phyloP scores from a whole-genome alignment of 257 asterid species.

The Euphrasia confusa region DNA sequence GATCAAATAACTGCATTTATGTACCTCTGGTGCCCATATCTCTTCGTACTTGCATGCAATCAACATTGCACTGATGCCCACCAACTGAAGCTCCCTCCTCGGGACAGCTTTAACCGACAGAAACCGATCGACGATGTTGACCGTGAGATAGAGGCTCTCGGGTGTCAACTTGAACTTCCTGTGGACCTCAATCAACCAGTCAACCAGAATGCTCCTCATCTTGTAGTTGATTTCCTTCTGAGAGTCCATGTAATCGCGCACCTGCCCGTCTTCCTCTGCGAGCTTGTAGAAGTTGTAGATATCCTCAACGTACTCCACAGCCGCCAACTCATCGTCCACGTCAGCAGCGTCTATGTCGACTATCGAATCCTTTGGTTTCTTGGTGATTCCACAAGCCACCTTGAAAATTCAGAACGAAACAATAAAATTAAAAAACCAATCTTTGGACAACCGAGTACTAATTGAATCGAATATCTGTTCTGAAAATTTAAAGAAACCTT shows the following conservation, averaged over 20 bases:
- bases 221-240: constrained; percentile 65
- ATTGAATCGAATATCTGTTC: constrained; percentile 19
- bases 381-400: constrained; percentile 59
- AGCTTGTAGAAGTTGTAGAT: constrained; percentile 57
- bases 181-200: constrained; percentile 84
- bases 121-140: constrained; percentile 61
- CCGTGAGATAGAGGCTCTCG: constrained; percentile 59
- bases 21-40: constrained; percentile 92
- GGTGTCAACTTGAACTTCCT: constrained; percentile 61
- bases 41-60: constrained; percentile 89
- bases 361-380: constrained; percentile 36
- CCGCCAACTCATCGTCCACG: constrained; percentile 3
- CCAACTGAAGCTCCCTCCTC: constrained; percentile 75
- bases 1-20: not conserved
- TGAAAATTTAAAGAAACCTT: constrained; percentile 28
- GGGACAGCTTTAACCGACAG: constrained; percentile 44
- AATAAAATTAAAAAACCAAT: constrained; percentile 20
- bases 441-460: constrained; percentile 24
- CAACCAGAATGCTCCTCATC: constrained; percentile 74
- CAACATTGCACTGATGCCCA: constrained; percentile 79
- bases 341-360: constrained; percentile 66
- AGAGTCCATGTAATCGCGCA: constrained; percentile 53
- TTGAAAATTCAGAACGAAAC: constrained; percentile 28
- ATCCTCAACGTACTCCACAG: constrained; percentile 64
- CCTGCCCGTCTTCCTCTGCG: constrained; percentile 50